phyloP scores from a whole-genome alignment of 805 yeast species.

The Lipomyces spencermartinsiae region DNA sequence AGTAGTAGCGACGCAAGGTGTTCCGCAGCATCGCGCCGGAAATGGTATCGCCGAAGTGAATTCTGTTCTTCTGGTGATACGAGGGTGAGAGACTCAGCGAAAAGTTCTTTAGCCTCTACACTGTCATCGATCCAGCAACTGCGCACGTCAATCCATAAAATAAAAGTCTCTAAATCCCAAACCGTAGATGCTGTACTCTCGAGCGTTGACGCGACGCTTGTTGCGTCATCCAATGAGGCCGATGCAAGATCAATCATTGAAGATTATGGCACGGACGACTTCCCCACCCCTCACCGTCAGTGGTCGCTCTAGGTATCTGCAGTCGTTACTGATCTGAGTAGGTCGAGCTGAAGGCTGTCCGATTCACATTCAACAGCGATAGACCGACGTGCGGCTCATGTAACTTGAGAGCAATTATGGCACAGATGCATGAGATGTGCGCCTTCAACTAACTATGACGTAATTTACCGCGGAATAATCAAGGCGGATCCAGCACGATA shows the following conservation, averaged over 20 bases:
- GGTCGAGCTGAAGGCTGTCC: not conserved
- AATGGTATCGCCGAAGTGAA: slow-evolving; percentile 21
- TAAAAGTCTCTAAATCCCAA: slow-evolving; percentile 1
- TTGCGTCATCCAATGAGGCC: not conserved
- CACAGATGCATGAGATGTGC: no score
- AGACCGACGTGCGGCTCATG: no score
- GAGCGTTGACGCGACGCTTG: not conserved
- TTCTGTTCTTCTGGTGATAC: slow-evolving; percentile 25
- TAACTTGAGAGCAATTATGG: no score
- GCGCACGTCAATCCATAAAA: slow-evolving; percentile 7
- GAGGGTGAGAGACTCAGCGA: slow-evolving; percentile 11
- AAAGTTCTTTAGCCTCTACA: not conserved
- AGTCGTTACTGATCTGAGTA: not conserved
- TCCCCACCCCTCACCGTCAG: not conserved
- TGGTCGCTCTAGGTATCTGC: not conserved
- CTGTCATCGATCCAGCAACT: slow-evolving; percentile 7
- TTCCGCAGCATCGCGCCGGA: slow-evolving; percentile 22
- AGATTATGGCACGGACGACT: not conserved
- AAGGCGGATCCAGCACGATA: not conserved
- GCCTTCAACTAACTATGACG: not conserved
- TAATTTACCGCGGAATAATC: not conserved
- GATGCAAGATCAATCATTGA: not conserved
- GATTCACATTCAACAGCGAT: no score
- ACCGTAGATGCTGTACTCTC: not conserved
- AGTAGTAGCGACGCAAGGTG: slow-evolving; percentile 31